These are phyloP conservation scores for Penicillium sp. DNA, from an alignment of 2,329 filamentous ascomycete genomes.

Conservation along the genomic window DNA sequence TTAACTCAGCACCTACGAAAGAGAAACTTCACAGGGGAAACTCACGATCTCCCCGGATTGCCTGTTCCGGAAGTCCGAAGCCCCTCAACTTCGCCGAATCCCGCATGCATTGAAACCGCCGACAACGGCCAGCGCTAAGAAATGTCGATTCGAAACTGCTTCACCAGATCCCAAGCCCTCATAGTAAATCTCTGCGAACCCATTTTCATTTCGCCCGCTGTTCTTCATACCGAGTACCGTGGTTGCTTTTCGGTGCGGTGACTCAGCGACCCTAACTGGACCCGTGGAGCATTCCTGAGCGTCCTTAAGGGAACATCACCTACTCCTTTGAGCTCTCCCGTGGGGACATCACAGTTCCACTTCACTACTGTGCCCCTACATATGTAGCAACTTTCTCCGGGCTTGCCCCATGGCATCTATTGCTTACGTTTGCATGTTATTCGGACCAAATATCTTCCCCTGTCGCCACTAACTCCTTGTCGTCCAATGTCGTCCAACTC, in stretches of 20 bases:
- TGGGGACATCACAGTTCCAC: conserved; percentile 3
- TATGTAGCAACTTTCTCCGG: background rate
- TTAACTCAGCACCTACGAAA: conserved; percentile 1
- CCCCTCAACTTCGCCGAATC: conserved; percentile 14
- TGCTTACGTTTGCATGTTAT: background rate
- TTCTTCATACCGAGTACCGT: background rate
- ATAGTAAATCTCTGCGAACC: background rate
- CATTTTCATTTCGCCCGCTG: background rate
- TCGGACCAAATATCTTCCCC: background rate
- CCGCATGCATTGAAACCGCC: background rate
- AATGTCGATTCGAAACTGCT: background rate
- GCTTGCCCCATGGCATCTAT: background rate
- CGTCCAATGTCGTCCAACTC: background rate
- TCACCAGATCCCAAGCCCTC: background rate
- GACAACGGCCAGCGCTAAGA: background rate
- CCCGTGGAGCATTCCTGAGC: background rate
- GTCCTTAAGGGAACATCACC: background rate
- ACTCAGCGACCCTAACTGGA: background rate
- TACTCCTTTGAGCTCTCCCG: background rate
- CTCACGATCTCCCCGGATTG: conserved; percentile 27
- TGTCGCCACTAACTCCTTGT: background rate
- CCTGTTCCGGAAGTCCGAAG: conserved; percentile 22
- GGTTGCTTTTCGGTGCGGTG: background rate
- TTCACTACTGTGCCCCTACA: background rate
- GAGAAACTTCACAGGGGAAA: conserved; percentile 12